Evolutionary conservation across 2,329 filamentous ascomycete species (phyloP), one percentile per base, ranked within the genome.

Genomic region (Aspergillus alliaceus): DNA sequence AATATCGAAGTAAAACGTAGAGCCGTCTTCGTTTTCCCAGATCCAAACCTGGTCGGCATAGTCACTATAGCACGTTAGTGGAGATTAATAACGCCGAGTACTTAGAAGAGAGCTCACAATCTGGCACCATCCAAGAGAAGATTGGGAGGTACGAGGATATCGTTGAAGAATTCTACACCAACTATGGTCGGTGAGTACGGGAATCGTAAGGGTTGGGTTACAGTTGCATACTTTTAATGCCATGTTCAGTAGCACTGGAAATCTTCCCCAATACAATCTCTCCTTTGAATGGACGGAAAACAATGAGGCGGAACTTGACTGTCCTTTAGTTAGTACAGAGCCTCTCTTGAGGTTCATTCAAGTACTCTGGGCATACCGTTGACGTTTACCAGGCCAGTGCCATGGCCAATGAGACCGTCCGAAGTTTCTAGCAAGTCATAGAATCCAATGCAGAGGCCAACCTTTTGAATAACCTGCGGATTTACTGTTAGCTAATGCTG

Each of bases 261-360:
- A 99, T 97, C 63, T 87, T 88, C 15, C 90, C 95, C 44, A 90
- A 82, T 68, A 99, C 83, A 58, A 97, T 91, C 73, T 99, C 95
- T 48, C 91, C 91, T 71, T 96, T 96, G 80, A 97, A 98, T 0
- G 95, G 95, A 24, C 95, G 87, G 74, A 98, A 99, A 29, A 99
- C 92, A 18, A 97, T 83, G 70, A 99, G 82, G 22, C 92, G 90
- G 69, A 98, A 99, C 72, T 96, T 92, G 50, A 96, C 93, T 95
- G 62, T 35, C 9, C 15, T 63, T 32, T 11, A 11, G n/a, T 56
- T 14, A 53, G 52, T 44, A 12, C 18, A 32, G 27, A 14, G 44
- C 24, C 46, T 39, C 25, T 7, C 15, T 29, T 32, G 7, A 15
- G 18, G 14, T 25, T 8, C 2, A 24, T 15, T 15, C 32, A 31